Conservation (phyloP, 345 rosid genomes). For the rapeseed (Brassica napus) region DNA sequence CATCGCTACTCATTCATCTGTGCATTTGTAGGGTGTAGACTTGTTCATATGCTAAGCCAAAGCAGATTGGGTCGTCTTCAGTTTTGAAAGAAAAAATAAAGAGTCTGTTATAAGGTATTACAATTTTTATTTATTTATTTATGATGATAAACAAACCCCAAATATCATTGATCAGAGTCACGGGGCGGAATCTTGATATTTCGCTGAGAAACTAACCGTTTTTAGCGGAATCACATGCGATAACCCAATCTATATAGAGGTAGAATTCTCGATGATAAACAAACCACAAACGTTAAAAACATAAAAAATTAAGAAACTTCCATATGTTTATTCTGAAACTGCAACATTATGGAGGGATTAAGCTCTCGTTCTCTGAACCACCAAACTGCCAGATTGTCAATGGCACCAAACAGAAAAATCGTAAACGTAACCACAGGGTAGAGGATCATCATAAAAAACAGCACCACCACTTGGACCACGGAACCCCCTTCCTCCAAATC, state of each 20-base stretch:
- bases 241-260: constrained; percentile 4
- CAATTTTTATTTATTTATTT: constrained; percentile 16
- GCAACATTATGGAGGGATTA: constrained; percentile 21
- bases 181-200: not conserved
- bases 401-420: constrained; percentile 19
- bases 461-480: too few species aligned
- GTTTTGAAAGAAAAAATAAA: constrained; percentile 39
- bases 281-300: constrained; percentile 1
- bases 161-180: not conserved
- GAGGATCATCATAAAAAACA: too few species aligned
- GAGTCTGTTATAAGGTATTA: constrained; percentile 15
- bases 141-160: too few species aligned
- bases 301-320: constrained; percentile 1
- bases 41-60: constrained; percentile 66
- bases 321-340: constrained; percentile 24
- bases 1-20: not conserved
- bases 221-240: constrained; percentile 19
- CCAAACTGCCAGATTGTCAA: constrained; percentile 40
- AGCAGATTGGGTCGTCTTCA: constrained; percentile 32
- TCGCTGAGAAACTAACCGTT: not conserved
- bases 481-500: constrained; percentile 6
- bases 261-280: constrained; percentile 12
- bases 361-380: constrained; percentile 49
- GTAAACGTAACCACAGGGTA: too few species aligned
- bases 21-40: constrained; percentile 55